Conservation (phyloP, 2,329 filamentous ascomycete species). For the Penicillium fuscoglaucum region DNA sequence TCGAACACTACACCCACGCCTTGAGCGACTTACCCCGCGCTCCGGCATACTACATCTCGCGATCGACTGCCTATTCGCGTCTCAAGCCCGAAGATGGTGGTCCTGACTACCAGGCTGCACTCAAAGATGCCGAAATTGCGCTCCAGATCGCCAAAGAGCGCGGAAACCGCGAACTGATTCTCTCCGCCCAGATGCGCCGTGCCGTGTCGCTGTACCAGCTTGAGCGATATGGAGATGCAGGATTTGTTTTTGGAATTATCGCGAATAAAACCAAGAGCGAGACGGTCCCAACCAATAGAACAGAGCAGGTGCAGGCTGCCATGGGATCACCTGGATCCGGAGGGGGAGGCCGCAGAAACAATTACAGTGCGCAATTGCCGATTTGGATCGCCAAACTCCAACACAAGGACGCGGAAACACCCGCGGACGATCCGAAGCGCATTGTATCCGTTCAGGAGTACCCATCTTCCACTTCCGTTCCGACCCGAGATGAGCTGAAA, state of each 20-base stretch:
- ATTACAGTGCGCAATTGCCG: slow-evolving; percentile 42
- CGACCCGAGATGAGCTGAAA: slow-evolving; percentile 33
- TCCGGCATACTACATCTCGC: slow-evolving; percentile 76
- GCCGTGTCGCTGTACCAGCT: slow-evolving; percentile 71
- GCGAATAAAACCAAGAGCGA: slow-evolving; percentile 51
- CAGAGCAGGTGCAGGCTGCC: slow-evolving; percentile 32
- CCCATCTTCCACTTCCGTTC: slow-evolving; percentile 50
- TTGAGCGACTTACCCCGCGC: slow-evolving; percentile 63
- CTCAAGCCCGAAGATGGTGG: slow-evolving; percentile 52
- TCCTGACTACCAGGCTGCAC: slow-evolving; percentile 50
- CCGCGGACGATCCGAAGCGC: slow-evolving; percentile 51
- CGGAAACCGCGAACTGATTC: slow-evolving; percentile 71
- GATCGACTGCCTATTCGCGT: slow-evolving; percentile 75
- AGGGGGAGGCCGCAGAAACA: slow-evolving; percentile 20
- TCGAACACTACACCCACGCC: slow-evolving; percentile 67
- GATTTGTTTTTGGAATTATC: slow-evolving; percentile 65
- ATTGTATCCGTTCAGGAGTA: slow-evolving; percentile 53
- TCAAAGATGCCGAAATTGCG: slow-evolving; percentile 69
- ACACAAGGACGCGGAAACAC: slow-evolving; percentile 52
- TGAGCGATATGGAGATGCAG: slow-evolving; percentile 71
- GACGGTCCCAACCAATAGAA: slow-evolving; percentile 39
- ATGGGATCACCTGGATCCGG: slow-evolving; percentile 20
- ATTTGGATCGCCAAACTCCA: slow-evolving; percentile 62
- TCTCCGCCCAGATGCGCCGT: slow-evolving; percentile 78
- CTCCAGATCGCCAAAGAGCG: slow-evolving; percentile 64